These are phyloP conservation scores for Yamadazyma jaroonii DNA, from an alignment of 1,139 yeast genomes.

Conservation along the genomic window DNA sequence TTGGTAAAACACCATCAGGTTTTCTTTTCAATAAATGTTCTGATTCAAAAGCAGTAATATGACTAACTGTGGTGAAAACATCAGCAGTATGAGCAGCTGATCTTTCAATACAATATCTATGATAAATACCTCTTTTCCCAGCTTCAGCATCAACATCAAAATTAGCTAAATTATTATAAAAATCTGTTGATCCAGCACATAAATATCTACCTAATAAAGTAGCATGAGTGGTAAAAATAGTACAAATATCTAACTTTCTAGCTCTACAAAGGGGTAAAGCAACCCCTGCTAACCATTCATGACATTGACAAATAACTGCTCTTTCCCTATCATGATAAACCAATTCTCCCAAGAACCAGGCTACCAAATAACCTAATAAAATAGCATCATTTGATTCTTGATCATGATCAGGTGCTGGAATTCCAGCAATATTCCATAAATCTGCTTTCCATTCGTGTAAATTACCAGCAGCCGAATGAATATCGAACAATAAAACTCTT, in stretches of 20 bases:
- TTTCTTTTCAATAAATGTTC: slow-evolving; percentile 92
- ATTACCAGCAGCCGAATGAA: slow-evolving; percentile 66
- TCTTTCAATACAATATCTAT: slow-evolving; percentile 93
- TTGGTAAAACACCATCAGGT: slow-evolving; percentile 97
- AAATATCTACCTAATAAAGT: slow-evolving; percentile 90
- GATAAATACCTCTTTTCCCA: slow-evolving; percentile 96
- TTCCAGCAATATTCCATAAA: slow-evolving; percentile 86
- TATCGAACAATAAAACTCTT: slow-evolving; percentile 81
- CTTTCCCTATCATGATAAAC: slow-evolving; percentile 77
- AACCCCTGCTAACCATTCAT: slow-evolving; percentile 98
- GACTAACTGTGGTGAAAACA: slow-evolving; percentile 96
- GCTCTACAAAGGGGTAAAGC: slow-evolving; percentile 91
- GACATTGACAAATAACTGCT: slow-evolving; percentile 93
- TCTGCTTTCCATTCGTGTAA: slow-evolving; percentile 94
- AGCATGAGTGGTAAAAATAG: slow-evolving; percentile 97
- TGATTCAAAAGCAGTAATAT: slow-evolving; percentile 91
- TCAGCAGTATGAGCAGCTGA: slow-evolving; percentile 96
- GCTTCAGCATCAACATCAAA: slow-evolving; percentile 98
- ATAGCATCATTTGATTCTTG: slow-evolving; percentile 89
- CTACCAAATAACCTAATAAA: slow-evolving; percentile 85
- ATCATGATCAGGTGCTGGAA: slow-evolving; percentile 91
- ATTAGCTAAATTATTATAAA: slow-evolving; percentile 84
- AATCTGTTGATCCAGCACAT: slow-evolving; percentile 96
- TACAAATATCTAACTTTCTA: slow-evolving; percentile 88
- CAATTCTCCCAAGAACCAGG: slow-evolving; percentile 96